Evolutionary conservation across 148 eudicot genomes (phyloP).

Genomic region (Polygonum aviculare): DNA sequence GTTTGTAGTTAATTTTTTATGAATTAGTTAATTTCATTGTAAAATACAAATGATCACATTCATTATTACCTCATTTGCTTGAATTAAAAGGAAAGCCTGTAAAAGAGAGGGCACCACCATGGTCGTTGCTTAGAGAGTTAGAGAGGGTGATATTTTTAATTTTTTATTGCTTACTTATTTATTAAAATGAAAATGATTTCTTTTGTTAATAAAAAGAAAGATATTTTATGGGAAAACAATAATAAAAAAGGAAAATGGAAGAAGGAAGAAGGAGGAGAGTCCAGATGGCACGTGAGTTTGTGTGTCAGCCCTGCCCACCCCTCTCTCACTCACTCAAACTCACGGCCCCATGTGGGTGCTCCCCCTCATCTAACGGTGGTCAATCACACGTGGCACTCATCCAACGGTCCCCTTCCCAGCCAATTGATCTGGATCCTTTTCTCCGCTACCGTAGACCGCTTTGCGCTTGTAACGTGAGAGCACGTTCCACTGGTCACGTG

Average conservation of each 20-base stretch:
- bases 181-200: not conserved
- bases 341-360: not conserved
- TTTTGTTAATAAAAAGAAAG: not conserved
- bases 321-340: constrained; percentile 1
- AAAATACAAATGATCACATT: too few relatives aligned
- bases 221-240: not conserved
- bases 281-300: constrained; percentile 9
- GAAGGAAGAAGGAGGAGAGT: constrained; percentile 5
- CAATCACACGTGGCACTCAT: constrained; percentile 6
- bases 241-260: not conserved
- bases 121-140: constrained; percentile 4
- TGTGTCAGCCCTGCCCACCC: constrained; percentile 3
- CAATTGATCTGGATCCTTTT: constrained; percentile 6
- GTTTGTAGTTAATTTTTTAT: too few relatives aligned
- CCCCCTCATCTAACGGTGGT: constrained; percentile 10
- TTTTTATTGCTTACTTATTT: not conserved
- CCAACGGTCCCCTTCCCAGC: not conserved
- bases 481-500: constrained; percentile 10
- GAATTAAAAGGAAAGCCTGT: constrained; percentile 5
- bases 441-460: constrained; percentile 6
- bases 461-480: constrained; percentile 9
- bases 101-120: constrained; percentile 4
- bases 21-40: too few relatives aligned
- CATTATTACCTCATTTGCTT: constrained; percentile 4
- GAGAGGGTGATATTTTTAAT: not conserved